Conservation (phyloP, 2,329 filamentous ascomycete species). For the Aspergillus candidus region DNA sequence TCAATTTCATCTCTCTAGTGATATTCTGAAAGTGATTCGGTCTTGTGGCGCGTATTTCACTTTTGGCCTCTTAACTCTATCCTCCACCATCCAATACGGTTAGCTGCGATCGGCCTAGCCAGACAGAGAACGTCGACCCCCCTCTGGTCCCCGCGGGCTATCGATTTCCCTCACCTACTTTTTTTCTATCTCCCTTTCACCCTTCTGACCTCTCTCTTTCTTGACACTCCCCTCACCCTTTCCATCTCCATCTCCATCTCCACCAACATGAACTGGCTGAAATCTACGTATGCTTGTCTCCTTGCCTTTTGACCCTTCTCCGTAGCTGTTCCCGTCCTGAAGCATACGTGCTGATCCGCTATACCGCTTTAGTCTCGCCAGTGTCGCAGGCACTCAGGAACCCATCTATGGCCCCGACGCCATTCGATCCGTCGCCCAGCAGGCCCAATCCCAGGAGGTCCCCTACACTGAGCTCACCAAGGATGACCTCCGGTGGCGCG, state of each 20-base stretch:
- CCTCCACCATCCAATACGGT: neutral
- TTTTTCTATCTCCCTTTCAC: conserved; percentile 8
- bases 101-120: conserved; percentile 7
- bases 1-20: no score
- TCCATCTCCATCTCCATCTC: conserved; percentile 2
- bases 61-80: no score
- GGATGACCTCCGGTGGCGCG: conserved; percentile 75
- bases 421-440: conserved; percentile 76
- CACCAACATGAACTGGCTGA: conserved; percentile 88
- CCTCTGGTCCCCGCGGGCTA: conserved; percentile 28
- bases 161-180: conserved; percentile 26
- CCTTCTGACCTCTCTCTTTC: conserved; percentile 13
- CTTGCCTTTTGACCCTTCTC: conserved; percentile 1
- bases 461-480: conserved; percentile 75
- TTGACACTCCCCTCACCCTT: conserved; percentile 2
- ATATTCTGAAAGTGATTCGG: no score
- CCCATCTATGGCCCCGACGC: conserved; percentile 88
- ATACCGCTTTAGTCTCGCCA: conserved; percentile 46
- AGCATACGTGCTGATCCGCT: conserved; percentile 49
- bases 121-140: conserved; percentile 8
- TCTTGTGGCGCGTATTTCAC: no score
- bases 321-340: no score
- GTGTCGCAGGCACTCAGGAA: conserved; percentile 92
- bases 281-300: conserved; percentile 65
- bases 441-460: conserved; percentile 66